A percentile compares a stretch with the other conserved stretches of the same genome.
Evolutionary conservation across 257 asterid genomes (phyloP).

Genomic region (Ligustrum vulgare): DNA sequence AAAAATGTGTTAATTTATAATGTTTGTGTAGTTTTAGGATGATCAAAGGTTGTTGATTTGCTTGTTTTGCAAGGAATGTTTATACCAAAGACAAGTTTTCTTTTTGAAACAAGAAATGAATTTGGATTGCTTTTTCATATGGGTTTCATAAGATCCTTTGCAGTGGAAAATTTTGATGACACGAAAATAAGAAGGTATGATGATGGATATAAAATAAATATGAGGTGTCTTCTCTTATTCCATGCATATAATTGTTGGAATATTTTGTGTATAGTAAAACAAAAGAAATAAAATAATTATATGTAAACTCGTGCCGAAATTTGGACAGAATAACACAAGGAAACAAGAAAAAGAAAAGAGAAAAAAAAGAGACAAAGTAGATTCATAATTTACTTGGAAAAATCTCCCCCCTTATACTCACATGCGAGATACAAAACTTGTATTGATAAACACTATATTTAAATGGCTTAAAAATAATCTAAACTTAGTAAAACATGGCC

Average conservation of each 20-base stretch:
- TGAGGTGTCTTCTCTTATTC: neutral
- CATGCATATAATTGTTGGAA: too few relatives aligned
- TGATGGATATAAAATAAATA: too few relatives aligned
- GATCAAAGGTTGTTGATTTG: neutral
- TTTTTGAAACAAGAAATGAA: conserved; percentile 26
- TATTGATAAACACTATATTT: too few relatives aligned
- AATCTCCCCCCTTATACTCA: neutral
- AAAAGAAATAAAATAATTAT: too few relatives aligned
- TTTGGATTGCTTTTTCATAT: conserved; percentile 33
- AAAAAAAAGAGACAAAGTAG: too few relatives aligned
- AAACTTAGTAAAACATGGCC: too few relatives aligned
- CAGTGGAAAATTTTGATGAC: neutral
- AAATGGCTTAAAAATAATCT: too few relatives aligned
- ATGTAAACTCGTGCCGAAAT: too few relatives aligned
- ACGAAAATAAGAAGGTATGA: neutral
- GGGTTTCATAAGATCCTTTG: conserved; percentile 26
- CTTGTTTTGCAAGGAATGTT: conserved; percentile 15
- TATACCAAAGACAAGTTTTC: conserved; percentile 13
- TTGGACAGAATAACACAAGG: too few relatives aligned
- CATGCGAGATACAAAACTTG: neutral
- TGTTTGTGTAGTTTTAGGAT: conserved; percentile 1
- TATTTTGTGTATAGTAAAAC: too few relatives aligned
- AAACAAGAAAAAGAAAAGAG: too few relatives aligned
- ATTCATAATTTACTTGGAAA: too few relatives aligned
- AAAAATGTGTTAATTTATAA: neutral